Base-by-base conservation (phyloP, 805 yeast genomes). In the Pichia nanzhaoensis region DNA sequence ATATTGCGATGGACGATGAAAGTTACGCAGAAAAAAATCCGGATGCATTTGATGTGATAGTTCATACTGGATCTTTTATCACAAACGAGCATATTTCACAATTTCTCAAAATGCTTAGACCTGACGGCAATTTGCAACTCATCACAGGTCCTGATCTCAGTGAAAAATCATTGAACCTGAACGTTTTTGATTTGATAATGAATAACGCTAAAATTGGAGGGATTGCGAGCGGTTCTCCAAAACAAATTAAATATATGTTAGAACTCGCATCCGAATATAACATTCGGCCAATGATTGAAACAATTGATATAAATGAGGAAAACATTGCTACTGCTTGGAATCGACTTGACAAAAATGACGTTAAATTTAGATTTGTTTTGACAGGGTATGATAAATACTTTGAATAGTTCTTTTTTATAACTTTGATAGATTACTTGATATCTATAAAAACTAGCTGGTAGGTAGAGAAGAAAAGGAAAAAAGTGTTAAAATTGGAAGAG, bases 301-400 rank as follows among this genome's bases (percentile, higher is more conserved):
- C 66, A 28, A 55, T 75, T 27, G 75, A 73, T 27, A 68, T 76
- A 37, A 56, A 60, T 47, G 77, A 65, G 52, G 66, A 62, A 34
- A 66, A 65, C 51, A 69, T 73, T 35, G 55, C 61, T 8, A 55
- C 57, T 34, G 78, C 72, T 1, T 73, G 74, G 63, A 61, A 66
- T 33, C 70, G 76, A 60, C 63, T 72, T 58, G 65, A 64, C 22
- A 53, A 63, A 7, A 77, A 77, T 54, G 77, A 75, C 50, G 74
- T 73, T 18, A 70, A 70, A 53, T 77, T 72, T 57, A 71, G 82
- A 66, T 73, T 72, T 52, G 75, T 74, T 17, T 66, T 76, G 48
- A 70, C 73, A 32, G 72, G 70, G 31, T 74, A 61, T 51, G 75
- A 71, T 51, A 66, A 73, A 51, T 33, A 28, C 34, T 54, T 54